Evolutionary conservation across 1,284 basidiomycete species (phyloP).

Genomic region (Fistulinella cinereoalba): DNA sequence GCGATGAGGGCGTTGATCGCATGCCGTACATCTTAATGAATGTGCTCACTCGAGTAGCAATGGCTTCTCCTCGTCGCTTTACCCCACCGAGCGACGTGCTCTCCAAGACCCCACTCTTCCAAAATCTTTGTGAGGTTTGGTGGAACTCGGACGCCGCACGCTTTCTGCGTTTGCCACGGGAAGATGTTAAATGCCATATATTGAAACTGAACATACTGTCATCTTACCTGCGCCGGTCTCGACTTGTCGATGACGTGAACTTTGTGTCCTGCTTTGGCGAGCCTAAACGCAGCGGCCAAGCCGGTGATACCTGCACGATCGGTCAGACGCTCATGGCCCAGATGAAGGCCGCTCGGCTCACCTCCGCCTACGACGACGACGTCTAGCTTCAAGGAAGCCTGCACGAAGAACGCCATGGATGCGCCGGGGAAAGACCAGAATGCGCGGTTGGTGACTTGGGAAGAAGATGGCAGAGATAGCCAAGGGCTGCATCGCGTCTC

Average conservation of each 20-base stretch:
- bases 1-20: not conserved
- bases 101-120: conserved; percentile 44
- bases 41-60: conserved; percentile 25
- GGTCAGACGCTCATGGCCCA: too few relatives aligned
- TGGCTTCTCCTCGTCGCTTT: conserved; percentile 23
- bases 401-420: conserved; percentile 8
- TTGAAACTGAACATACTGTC: not conserved
- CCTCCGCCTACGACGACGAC: conserved; percentile 45
- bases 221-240: conserved; percentile 31
- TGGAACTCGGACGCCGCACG: conserved; percentile 43
- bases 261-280: conserved; percentile 44
- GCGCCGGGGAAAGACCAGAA: not conserved
- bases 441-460: not conserved
- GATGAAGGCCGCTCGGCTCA: too few relatives aligned
- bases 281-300: conserved; percentile 45
- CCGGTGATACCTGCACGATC: conserved; percentile 37
- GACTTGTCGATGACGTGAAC: conserved; percentile 45
- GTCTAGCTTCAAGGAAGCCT: conserved; percentile 32
- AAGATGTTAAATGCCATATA: not conserved
- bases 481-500: not conserved
- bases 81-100: conserved; percentile 36
- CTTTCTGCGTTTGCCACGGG: conserved; percentile 20
- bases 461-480: not conserved
- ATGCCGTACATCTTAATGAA: not conserved
- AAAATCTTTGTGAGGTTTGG: conserved; percentile 51